Base-by-base conservation (phyloP, 371 early-diverging fungal species). In the Mortierella sp. region DNA sequence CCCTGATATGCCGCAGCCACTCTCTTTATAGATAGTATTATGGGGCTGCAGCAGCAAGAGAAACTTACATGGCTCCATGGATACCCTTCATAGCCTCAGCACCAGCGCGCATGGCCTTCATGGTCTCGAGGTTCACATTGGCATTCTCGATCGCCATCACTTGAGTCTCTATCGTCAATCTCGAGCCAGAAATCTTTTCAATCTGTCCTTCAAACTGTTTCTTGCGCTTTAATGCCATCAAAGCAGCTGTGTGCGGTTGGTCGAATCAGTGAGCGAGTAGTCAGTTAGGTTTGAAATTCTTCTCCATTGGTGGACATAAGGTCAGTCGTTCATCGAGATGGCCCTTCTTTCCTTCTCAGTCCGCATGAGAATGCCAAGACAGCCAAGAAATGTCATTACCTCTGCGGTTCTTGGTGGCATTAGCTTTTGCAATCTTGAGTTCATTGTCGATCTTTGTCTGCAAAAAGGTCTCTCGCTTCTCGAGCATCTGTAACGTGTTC, bases 121-220 rank as follows among this genome's bases (percentile, higher is more conserved):
- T 94, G 1, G 96, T 93, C 73, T 98, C 97, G 67, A 96, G 72
- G 78, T 98, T 97, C 62, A 98, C 92, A 73, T 97, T 97, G 39
- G 98, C 96, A 62, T 87, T 94, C 79, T 99, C 99, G 65, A 99
- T 96, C 9, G 97, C 91, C 93, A 96, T 93, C 56, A 93, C 92
- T 81, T 97, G 98, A 17, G 93, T 91, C 71, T 99, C 99, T 52
- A 99, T 87, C 39, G 96, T 96, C 91, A 97, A 87, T 30, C 94
- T 86, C 28, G 96, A 87, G 8, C 95, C 95, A 53, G 89, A 87
- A 58, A 97, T 90, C 80, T 96, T 95, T 56, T 94, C 94, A 47
- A 97, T 88, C 64, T 95, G 94, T 48, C 73, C 82, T 70, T 97
- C 95, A 61, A 89, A 93, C 37, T 88, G 86, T 81, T 93, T 94